phyloP scores from a whole-genome alignment of 169 alveolate species.

The Eimeria nieschulzi region DNA sequence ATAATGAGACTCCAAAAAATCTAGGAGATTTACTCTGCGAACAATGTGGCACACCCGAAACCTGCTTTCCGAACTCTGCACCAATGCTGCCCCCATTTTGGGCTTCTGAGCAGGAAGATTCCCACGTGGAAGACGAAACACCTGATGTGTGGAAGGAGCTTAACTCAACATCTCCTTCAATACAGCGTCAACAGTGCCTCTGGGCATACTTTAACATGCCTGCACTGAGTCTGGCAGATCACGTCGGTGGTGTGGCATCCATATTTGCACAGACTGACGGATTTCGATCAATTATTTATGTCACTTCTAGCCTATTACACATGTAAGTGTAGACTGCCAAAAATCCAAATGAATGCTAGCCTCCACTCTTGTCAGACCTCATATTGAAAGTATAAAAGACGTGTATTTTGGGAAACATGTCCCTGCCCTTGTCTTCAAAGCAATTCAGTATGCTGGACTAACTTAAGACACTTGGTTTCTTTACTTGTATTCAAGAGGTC shows the following conservation, averaged over 20 bases:
- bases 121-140: constrained; percentile 6
- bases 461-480: background rate
- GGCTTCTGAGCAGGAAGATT: constrained; percentile 13
- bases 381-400: constrained; percentile 17
- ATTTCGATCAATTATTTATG: constrained; percentile 8
- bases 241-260: constrained; percentile 30
- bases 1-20: background rate
- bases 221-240: constrained; percentile 47
- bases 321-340: background rate
- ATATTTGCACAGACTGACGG: constrained; percentile 37
- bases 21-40: background rate
- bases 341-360: background rate
- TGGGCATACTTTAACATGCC: constrained; percentile 34
- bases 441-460: constrained; percentile 12
- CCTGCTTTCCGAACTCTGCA: background rate
- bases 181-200: constrained; percentile 26
- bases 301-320: constrained; percentile 26
- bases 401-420: constrained; percentile 3
- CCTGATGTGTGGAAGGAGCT: constrained; percentile 31
- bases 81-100: constrained; percentile 24
- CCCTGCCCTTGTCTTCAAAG: constrained; percentile 20
- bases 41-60: background rate
- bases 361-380: constrained; percentile 11
- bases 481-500: background rate
- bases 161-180: constrained; percentile 13